Conservation (phyloP, 768 basidiomycete species). For the Naganishia kalamii region DNA sequence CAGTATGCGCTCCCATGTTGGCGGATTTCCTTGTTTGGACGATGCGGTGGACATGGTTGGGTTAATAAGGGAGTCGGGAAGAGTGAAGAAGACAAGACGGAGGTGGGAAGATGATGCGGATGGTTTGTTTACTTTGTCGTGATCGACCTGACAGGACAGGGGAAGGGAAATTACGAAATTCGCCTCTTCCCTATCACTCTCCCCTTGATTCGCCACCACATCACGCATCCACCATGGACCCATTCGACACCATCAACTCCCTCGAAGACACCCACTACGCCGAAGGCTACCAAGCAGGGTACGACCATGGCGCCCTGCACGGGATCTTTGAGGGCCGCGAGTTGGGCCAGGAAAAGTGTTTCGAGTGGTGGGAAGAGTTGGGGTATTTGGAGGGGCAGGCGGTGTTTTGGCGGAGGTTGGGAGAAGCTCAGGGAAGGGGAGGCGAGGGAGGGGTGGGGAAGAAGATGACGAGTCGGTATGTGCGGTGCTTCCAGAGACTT, state of each 20-base stretch:
- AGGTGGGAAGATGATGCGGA: not conserved
- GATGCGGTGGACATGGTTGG: not conserved
- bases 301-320: conserved; percentile 77
- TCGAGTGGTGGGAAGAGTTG: conserved; percentile 95
- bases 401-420: conserved; percentile 4
- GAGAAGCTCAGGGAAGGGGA: not conserved
- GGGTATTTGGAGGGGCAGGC: conserved; percentile 89
- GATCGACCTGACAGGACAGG: too few species aligned
- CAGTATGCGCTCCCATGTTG: conserved; percentile 25
- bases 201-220: not conserved
- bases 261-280: conserved; percentile 59
- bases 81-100: too few species aligned
- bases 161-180: too few species aligned
- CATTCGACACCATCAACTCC: conserved; percentile 15
- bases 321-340: conserved; percentile 86
- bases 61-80: not conserved
- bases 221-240: not conserved
- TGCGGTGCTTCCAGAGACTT: not conserved
- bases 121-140: not conserved
- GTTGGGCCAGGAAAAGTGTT: conserved; percentile 81
- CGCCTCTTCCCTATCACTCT: not conserved
- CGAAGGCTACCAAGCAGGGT: conserved; percentile 68
- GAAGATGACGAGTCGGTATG: conserved; percentile 14
- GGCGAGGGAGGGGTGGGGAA: not conserved
- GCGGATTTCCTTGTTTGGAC: conserved; percentile 31